Conservation (phyloP, 495 filamentous ascomycete genomes). For the Trichoderma reesei region DNA sequence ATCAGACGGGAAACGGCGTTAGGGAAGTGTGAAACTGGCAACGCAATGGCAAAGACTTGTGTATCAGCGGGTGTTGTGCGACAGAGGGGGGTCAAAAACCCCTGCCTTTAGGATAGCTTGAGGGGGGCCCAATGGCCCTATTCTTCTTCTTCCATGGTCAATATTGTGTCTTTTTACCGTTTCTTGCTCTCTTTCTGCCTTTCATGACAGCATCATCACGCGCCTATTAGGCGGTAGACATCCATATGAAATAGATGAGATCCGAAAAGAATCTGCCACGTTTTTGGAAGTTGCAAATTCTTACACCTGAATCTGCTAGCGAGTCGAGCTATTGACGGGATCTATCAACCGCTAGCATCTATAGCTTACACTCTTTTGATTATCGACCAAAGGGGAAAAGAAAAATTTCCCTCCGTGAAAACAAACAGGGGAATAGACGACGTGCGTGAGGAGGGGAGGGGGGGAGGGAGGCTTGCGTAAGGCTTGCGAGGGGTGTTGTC, state of each 20-base stretch:
- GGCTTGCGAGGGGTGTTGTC: neutral
- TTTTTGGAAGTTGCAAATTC: neutral
- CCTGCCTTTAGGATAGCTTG: neutral
- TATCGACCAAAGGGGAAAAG: too few relatives aligned
- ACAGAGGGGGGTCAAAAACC: neutral
- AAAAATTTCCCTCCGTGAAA: too few relatives aligned
- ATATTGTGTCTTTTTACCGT: neutral
- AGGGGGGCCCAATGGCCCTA: neutral
- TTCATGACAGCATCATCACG: neutral
- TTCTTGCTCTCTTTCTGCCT: neutral
- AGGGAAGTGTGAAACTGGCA: neutral
- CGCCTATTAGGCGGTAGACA: neutral
- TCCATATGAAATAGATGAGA: neutral
- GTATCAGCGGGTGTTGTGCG: neutral
- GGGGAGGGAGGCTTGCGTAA: constrained; percentile 1
- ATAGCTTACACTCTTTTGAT: too few relatives aligned
- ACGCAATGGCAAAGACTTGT: neutral
- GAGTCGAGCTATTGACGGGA: too few relatives aligned
- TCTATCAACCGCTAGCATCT: too few relatives aligned
- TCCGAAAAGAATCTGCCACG: neutral
- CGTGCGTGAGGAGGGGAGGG: neutral
- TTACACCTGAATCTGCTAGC: too few relatives aligned
- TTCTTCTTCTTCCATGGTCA: neutral
- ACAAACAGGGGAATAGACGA: too few relatives aligned
- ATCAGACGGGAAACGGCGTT: constrained; percentile 1